Evolutionary conservation across 192 early-diverging fungal species (phyloP), one percentile per base, ranked within the genome.

Genomic region (Backusella morwellensis): DNA sequence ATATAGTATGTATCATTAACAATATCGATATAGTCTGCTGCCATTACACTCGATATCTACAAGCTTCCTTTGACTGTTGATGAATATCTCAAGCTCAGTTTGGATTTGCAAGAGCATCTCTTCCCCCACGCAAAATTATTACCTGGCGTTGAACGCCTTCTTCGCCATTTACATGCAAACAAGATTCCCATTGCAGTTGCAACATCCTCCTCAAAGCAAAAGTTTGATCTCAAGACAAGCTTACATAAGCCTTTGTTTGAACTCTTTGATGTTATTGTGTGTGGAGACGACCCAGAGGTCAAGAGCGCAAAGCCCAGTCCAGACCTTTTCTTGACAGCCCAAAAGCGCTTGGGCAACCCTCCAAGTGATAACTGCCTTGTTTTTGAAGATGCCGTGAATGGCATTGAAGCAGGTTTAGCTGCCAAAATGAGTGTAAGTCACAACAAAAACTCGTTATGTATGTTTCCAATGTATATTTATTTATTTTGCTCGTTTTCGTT

Each of bases 321-420:
- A 1, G 97, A 99, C 72, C 87, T 97, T 23, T 99, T 98, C 83
- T 86, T 92, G 23, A 89, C 86, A 5, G 95, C 94, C 7, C 88
- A 90, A 66, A 72, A 90, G 38, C 80, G 80, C 74, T 54, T 93
- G 23, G 90, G 93, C 50, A 79, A 74, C 68, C 76, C 75, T 26
- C 81, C 78, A 54, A 78, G 83, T 2, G 82, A 85, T 4, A 85
- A 91, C 5, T 93, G 93, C 71, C 86, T 99, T 44, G 96, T 99
- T 29, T 99, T 99, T 92, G 97, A 99, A 81, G 96, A 99, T 74
- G 91, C 96, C 2, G 78, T 85, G 15, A 90, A 90, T 73, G 97
- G 97, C 17, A 90, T 97, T 5, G 72, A 93, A 75, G 96, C 96
- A 1, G 97, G 90, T 1, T 81, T 89, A 15, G 89, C 87, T 76